These are phyloP conservation scores for Cichorium intybus DNA, from an alignment of 140 eudicot genomes.

Conservation along the genomic window DNA sequence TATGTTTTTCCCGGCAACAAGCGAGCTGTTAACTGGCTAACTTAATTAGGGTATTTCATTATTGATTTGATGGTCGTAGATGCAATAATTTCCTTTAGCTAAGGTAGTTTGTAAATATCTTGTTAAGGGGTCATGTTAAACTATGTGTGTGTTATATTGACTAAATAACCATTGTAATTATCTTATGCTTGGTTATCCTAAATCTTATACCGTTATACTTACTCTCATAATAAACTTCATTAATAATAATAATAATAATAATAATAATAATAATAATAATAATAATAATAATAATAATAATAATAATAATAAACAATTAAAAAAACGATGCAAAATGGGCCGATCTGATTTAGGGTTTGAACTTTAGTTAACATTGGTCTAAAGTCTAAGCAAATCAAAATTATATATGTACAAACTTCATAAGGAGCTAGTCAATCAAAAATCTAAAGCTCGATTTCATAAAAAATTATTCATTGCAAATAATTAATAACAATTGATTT, in stretches of 20 bases:
- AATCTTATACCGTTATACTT: no score
- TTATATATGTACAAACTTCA: background rate
- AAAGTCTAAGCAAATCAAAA: no score
- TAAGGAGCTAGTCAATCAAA: no score
- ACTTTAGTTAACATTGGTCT: background rate
- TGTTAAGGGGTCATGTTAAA: background rate
- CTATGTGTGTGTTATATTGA: conserved; percentile 8
- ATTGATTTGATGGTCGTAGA: conserved; percentile 28
- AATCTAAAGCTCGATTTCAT: background rate
- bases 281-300: no score
- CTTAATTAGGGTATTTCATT: conserved; percentile 26
- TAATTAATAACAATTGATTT: background rate
- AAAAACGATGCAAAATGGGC: background rate
- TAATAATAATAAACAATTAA: no score
- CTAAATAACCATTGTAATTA: background rate
- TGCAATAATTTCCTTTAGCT: conserved; percentile 15
- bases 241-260: no score
- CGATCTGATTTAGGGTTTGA: background rate
- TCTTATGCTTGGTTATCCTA: background rate
- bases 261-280: no score
- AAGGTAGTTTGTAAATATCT: conserved; percentile 29
- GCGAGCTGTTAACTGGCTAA: conserved; percentile 22
- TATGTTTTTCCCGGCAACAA: conserved; percentile 40
- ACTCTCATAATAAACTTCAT: no score
- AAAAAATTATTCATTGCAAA: background rate